Base-by-base conservation (phyloP, 805 yeast species). In the Citeromyces matritensis region DNA sequence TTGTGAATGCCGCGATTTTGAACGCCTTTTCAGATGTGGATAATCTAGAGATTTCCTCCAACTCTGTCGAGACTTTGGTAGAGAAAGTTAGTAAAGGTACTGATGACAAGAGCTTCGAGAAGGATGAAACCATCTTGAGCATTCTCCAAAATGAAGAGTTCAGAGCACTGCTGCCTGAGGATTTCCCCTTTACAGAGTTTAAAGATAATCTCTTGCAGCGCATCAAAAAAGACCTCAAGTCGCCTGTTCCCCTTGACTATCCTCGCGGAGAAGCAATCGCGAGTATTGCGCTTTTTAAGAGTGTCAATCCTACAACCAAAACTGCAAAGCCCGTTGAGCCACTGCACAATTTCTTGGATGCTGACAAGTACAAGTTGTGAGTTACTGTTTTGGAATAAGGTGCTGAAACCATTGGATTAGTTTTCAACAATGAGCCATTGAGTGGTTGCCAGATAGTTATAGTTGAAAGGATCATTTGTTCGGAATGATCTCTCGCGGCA, bases 241-340 rank as follows among this genome's bases (percentile, higher is more conserved):
- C 36, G 2, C 61, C 61, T 4, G 49, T 48, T 4, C 64, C 65
- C 1, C 42, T 46, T 7, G 50, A 45, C 3, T 69, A 58, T 44
- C 77, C 78, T 12, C 51, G 57, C 2, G 82, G 80, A 7, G 47
- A 50, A 26, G 32, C 51, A 9, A 59, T 75, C 36, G 45, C 48
- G 1, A 56, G 60, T 37, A 48, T 64, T 15, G 72, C 68, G 2
- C 59, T 52, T 15, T 80, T 82, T 62, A 78, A 77, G 49, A 17
- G 21, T 17, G 21, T 17, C 5, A 17, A 17, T 17, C 5, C 6
- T 5, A 17, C 21, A 5, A 17, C 21, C 21, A 17, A 17, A 17
- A 17, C 21, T 5, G 21, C 21, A 5, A 17, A 5, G 7, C 7
- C 21, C 21, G 21, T 17, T 17, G 21, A 17, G 21, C 21, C 21